Percentiles rank a stretch among this genome's conserved stretches.
Conservation (phyloP, 2,329 filamentous ascomycete genomes). For the Proliferodiscus dingleyae region DNA sequence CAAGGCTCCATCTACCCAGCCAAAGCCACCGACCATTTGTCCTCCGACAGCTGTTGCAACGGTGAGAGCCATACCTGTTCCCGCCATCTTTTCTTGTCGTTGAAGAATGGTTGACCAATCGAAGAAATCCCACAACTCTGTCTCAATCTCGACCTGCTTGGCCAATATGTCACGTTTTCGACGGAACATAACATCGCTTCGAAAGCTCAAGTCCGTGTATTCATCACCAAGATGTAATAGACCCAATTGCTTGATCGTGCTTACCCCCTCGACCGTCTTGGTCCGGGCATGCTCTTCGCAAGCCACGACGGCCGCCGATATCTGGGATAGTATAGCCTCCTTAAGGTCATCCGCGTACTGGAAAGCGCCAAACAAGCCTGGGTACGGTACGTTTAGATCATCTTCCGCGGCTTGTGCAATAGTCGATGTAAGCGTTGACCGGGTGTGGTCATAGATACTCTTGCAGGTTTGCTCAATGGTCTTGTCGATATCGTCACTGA, state of each 20-base stretch:
- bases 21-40: conserved; percentile 73
- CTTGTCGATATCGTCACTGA: conserved; percentile 74
- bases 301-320: conserved; percentile 68
- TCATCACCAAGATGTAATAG: conserved; percentile 83
- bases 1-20: conserved; percentile 85
- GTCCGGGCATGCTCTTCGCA: conserved; percentile 84
- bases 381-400: conserved; percentile 79
- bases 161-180: conserved; percentile 76
- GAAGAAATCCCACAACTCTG: conserved; percentile 90
- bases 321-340: conserved; percentile 83
- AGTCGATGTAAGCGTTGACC: conserved; percentile 66
- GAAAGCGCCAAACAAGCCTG: conserved; percentile 78
- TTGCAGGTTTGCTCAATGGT: conserved; percentile 81
- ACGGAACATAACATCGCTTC: conserved; percentile 90
- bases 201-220: conserved; percentile 81
- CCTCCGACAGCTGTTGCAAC: conserved; percentile 81
- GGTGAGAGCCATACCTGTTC: conserved; percentile 91
- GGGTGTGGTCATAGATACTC: conserved; percentile 79
- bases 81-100: conserved; percentile 88
- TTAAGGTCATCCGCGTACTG: conserved; percentile 92
- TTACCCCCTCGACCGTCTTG: conserved; percentile 75
- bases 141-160: conserved; percentile 79
- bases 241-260: conserved; percentile 82
- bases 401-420: conserved; percentile 73
- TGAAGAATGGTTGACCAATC: conserved; percentile 80